phyloP scores from a whole-genome alignment of 2,329 filamentous ascomycete genomes.

The Pseudocercospora ulei region DNA sequence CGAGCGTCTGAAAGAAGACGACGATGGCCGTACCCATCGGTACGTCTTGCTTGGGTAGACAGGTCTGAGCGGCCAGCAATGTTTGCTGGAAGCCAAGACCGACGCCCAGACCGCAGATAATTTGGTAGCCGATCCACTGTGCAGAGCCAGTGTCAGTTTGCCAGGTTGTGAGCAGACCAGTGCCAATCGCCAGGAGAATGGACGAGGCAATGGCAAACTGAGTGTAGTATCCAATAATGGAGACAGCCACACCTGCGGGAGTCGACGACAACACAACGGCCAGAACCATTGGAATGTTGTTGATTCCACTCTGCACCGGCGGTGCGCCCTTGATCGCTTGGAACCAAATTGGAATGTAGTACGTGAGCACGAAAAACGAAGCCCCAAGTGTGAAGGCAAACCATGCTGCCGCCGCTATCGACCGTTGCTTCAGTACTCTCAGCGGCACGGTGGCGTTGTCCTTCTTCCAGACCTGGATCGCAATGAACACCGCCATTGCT shows the following conservation, averaged over 20 bases:
- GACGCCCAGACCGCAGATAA: constrained; percentile 28
- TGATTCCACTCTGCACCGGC: constrained; percentile 41
- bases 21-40: constrained; percentile 35
- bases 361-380: constrained; percentile 40
- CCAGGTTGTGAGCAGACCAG: constrained; percentile 41
- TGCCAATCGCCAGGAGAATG: constrained; percentile 40
- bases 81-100: constrained; percentile 39
- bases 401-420: constrained; percentile 36
- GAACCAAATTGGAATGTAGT: constrained; percentile 43
- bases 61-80: constrained; percentile 35
- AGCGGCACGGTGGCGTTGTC: constrained; percentile 41
- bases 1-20: constrained; percentile 38
- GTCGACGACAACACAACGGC: constrained; percentile 12
- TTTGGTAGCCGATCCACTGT: constrained; percentile 37
- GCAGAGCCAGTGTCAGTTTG: constrained; percentile 33
- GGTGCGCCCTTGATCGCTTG: constrained; percentile 42
- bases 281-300: constrained; percentile 40
- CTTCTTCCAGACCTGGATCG: constrained; percentile 37
- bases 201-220: constrained; percentile 37
- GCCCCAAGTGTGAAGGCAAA: constrained; percentile 38
- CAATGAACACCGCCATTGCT: constrained; percentile 40
- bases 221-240: constrained; percentile 23
- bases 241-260: constrained; percentile 7
- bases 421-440: constrained; percentile 39
- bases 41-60: constrained; percentile 29